These are phyloP conservation scores for Phaeosphaeriaceae sp. DNA, from an alignment of 2,329 filamentous ascomycete species.

Conservation along the genomic window DNA sequence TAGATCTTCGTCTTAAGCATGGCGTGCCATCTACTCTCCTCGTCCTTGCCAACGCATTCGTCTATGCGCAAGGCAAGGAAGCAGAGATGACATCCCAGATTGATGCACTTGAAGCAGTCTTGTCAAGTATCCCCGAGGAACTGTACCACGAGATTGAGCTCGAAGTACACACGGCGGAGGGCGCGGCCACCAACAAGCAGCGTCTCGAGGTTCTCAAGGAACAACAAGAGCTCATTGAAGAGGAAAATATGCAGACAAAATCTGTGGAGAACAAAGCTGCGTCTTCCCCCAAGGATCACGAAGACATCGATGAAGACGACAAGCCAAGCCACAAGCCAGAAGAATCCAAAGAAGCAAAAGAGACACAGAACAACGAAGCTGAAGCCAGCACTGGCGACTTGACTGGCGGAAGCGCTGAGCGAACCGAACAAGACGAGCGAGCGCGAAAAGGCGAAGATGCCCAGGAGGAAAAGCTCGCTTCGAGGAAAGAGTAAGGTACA, in stretches of 20 bases:
- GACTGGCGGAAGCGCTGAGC: constrained; percentile 38
- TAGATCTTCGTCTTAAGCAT: constrained; percentile 90
- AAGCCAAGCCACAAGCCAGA: constrained; percentile 57
- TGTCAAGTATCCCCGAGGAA: constrained; percentile 95
- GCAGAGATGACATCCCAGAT: constrained; percentile 86
- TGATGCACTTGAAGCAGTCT: constrained; percentile 87
- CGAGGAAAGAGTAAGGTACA: constrained; percentile 18
- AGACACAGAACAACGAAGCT: constrained; percentile 30
- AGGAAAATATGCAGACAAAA: constrained; percentile 92
- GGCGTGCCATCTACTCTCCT: constrained; percentile 95
- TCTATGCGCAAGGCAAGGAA: constrained; percentile 89
- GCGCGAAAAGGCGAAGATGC: constrained; percentile 28
- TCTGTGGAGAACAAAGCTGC: constrained; percentile 75
- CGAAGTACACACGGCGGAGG: constrained; percentile 95
- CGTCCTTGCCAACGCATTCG: constrained; percentile 95
- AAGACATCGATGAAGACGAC: constrained; percentile 95
- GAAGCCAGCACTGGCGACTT: constrained; percentile 40
- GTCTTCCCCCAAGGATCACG: constrained; percentile 79
- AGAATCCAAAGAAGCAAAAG: constrained; percentile 17
- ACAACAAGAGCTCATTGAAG: constrained; percentile 96
- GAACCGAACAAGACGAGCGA: constrained; percentile 41
- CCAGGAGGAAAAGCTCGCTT: constrained; percentile 20
- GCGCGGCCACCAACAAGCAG: constrained; percentile 98
- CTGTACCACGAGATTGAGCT: constrained; percentile 99
- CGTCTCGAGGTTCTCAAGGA: constrained; percentile 97